Evolutionary conservation across 257 asterid genomes (phyloP).

Genomic region (Penstemon barbatus): DNA sequence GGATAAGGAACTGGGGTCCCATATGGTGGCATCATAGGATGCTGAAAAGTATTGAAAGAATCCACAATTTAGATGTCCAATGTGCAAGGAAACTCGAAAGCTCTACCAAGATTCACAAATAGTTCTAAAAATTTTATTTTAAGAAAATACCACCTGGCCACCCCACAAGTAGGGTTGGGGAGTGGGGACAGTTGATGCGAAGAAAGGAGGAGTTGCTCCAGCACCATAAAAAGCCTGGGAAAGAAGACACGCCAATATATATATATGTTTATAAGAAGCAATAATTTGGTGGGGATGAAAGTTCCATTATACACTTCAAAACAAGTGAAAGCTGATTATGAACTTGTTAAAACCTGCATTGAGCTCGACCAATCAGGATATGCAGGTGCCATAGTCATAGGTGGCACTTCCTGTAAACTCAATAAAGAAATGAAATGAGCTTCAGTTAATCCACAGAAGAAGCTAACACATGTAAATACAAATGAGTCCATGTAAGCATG

Average conservation of each 20-base stretch:
- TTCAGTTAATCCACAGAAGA: constrained; percentile 10
- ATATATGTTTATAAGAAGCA: constrained; percentile 6
- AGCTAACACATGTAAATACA: neutral
- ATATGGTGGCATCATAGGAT: constrained; percentile 93
- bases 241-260: constrained; percentile 12
- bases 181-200: constrained; percentile 84
- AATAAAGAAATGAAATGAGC: constrained; percentile 24
- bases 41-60: constrained; percentile 49
- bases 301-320: constrained; percentile 8
- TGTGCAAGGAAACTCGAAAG: neutral
- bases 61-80: constrained; percentile 8
- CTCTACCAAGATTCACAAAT: neutral
- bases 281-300: neutral
- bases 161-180: constrained; percentile 96
- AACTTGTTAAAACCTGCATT: constrained; percentile 64
- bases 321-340: constrained; percentile 8
- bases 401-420: constrained; percentile 64
- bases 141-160: constrained; percentile 61
- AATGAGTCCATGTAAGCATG: neutral
- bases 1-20: constrained; percentile 98
- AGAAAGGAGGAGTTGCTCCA: constrained; percentile 89
- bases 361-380: constrained; percentile 92
- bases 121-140: constrained; percentile 12
- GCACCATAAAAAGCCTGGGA: constrained; percentile 86
- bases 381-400: constrained; percentile 56